Percentiles rank a stretch among this genome's conserved stretches.
Conservation (phyloP, 2,329 filamentous ascomycete species). For the Alternaria conjuncta region DNA sequence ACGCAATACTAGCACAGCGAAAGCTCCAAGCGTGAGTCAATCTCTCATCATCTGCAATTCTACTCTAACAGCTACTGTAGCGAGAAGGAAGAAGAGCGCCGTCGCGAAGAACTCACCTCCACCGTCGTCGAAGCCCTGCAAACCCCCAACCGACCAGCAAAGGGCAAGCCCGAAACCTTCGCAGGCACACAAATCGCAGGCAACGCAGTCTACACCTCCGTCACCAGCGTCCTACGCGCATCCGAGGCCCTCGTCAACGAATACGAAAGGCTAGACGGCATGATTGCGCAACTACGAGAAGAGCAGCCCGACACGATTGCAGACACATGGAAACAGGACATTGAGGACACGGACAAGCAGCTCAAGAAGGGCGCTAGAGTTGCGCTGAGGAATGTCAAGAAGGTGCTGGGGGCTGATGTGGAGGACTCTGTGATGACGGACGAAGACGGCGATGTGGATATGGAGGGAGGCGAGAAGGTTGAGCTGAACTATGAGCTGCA, state of each 20-base stretch:
- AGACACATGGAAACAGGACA: constrained; percentile 33
- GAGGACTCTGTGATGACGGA: constrained; percentile 5
- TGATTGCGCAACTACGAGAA: constrained; percentile 22
- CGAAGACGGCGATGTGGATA: constrained; percentile 9
- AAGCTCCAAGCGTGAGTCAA: constrained; percentile 29
- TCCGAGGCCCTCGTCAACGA: constrained; percentile 29
- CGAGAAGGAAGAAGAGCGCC: constrained; percentile 18
- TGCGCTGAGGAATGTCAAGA: constrained; percentile 39
- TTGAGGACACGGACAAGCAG: constrained; percentile 27
- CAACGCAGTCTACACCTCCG: constrained; percentile 22
- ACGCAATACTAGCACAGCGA: constrained; percentile 25
- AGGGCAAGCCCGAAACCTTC: constrained; percentile 10
- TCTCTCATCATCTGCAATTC: neutral
- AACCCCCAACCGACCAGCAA: constrained; percentile 10
- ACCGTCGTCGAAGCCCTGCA: constrained; percentile 26
- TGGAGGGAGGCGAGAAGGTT: constrained; percentile 5
- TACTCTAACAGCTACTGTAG: constrained; percentile 15
- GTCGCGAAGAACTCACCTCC: constrained; percentile 29
- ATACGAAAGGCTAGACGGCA: constrained; percentile 33
- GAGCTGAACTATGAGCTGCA: constrained; percentile 30
- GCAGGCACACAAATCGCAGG: constrained; percentile 19
- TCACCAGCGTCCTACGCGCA: constrained; percentile 17
- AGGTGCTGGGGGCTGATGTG: constrained; percentile 28
- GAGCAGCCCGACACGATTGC: constrained; percentile 19
- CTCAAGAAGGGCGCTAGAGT: constrained; percentile 36